phyloP scores from a whole-genome alignment of 345 rosid species.

The Eucalyptus regnans region DNA sequence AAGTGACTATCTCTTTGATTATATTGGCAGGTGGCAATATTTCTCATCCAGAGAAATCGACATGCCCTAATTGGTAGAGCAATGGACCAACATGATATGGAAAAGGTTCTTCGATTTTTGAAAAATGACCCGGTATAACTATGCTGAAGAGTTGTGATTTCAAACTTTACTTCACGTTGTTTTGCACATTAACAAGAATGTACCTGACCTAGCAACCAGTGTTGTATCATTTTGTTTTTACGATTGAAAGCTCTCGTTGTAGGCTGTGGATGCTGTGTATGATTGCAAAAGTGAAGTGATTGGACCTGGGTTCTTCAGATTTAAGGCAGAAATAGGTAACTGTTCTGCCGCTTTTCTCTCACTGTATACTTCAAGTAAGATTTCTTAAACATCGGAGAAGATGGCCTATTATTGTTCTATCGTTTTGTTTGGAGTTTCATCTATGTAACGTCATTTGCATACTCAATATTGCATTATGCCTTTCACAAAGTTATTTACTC shows the following conservation, averaged over 20 bases:
- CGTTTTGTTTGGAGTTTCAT: neutral
- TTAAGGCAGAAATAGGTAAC: constrained; percentile 96
- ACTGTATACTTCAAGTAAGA: neutral
- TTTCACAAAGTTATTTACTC: neutral
- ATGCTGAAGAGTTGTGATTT: neutral
- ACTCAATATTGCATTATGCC: neutral
- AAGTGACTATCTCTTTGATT: neutral
- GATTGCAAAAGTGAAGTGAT: constrained; percentile 99
- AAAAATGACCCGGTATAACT: constrained; percentile 74
- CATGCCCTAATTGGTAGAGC: constrained; percentile 98
- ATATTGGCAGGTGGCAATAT: constrained; percentile 69
- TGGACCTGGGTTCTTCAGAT: constrained; percentile 97
- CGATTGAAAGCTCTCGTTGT: neutral
- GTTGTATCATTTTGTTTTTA: neutral
- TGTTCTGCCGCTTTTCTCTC: constrained; percentile 1
- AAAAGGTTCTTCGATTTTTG: constrained; percentile 73
- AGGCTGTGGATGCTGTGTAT: constrained; percentile 92
- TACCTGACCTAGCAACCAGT: neutral
- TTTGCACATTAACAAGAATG: neutral
- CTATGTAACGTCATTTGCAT: neutral
- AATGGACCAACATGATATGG: constrained; percentile 92
- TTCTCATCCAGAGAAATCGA: constrained; percentile 95
- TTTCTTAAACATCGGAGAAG: neutral
- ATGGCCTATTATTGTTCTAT: neutral
- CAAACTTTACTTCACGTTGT: neutral